Evolutionary conservation across 495 filamentous ascomycete species (phyloP), one percentile per base, ranked within the genome.

Genomic region (Trichoderma erinaceum): DNA sequence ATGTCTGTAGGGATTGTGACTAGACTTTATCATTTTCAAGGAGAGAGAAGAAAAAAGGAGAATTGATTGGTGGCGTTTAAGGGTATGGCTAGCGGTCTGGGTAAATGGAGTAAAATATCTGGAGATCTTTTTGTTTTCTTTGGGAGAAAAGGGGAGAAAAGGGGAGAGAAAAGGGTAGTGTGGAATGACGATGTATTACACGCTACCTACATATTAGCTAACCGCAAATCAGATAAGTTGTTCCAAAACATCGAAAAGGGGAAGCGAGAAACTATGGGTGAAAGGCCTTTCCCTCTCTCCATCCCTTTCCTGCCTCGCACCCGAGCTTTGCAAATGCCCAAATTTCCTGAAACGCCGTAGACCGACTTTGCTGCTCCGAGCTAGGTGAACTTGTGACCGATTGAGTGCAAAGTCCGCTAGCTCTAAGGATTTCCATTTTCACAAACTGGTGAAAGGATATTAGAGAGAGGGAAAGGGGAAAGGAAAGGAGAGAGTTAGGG

Each of bases 1-100:
- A 4, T 85, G 82, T 71, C 73, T 75, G n/a, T 77, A 66, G 23
- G 0, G n/a, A n/a, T n/a, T n/a, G n/a, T n/a, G n/a, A n/a, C n/a
- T n/a, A n/a, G n/a, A n/a, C n/a, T n/a, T n/a, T n/a, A n/a, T n/a
- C n/a, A n/a, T n/a, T n/a, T n/a, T n/a, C n/a, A n/a, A 25, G 12
- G 63, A 41, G 41, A 12, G 63, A 15, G 2, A 64, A 18, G 44
- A 18, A 4, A 48, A 18, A n/a, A 48, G 44, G 0, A 48, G 13
- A 15, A 48, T 4, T 48, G 18, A n/a, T 48, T 48, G 44, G 13
- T 48, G 18, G 18, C 12, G 21, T 21, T 52, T 21, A 23, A 21
- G 3, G 48, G 21, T 2, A 23, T 21, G 7, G 44, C n/a, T 11
- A 52, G 21, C n/a, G n/a, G 48, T 0, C 21, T 23, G 48, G 48